Conservation (phyloP, 495 filamentous ascomycete genomes). For the Entonaema liquescens region DNA sequence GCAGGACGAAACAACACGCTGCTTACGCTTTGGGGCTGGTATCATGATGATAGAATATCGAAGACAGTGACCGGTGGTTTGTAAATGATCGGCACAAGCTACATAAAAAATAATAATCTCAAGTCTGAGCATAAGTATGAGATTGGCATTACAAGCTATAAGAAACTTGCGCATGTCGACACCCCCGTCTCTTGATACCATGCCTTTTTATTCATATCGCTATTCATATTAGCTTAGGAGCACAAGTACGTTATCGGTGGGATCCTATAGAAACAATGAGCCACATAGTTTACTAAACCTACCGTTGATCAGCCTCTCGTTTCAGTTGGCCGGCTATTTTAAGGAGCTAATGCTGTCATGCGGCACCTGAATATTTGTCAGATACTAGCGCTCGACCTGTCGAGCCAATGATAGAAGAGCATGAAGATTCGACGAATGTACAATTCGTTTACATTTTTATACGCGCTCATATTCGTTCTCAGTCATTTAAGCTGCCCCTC, state of each 20-base stretch:
- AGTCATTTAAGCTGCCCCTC: background rate
- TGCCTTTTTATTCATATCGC: background rate
- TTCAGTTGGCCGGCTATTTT: background rate
- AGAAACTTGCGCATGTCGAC: background rate
- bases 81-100: background rate
- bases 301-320: background rate
- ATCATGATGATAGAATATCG: background rate
- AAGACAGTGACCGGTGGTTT: background rate
- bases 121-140: background rate
- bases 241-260: background rate
- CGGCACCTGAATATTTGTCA: background rate
- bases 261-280: background rate
- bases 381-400: background rate
- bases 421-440: background rate
- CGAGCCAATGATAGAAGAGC: background rate
- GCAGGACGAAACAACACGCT: constrained; percentile 4
- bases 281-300: background rate
- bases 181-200: background rate
- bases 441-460: background rate
- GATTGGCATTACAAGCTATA: background rate
- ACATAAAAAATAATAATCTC: background rate
- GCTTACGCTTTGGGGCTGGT: constrained; percentile 3
- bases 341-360: background rate
- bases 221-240: background rate
- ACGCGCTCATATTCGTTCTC: background rate